Conservation (phyloP, 768 basidiomycete species). For the Termitomyces sp. region DNA sequence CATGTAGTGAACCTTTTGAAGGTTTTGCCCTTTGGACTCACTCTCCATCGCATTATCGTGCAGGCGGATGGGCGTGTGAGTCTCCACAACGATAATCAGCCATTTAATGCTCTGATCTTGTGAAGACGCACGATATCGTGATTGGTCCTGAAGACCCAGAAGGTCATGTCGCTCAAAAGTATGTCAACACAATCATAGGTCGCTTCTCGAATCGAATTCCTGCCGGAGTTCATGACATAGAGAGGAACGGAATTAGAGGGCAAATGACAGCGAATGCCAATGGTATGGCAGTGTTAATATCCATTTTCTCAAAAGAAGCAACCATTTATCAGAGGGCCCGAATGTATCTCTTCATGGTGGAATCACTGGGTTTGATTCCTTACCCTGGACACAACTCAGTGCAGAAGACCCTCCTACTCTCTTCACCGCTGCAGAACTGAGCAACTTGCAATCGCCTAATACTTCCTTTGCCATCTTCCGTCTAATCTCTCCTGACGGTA, state of each 20-base stretch:
- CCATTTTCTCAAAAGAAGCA: background rate
- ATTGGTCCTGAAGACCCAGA: conserved; percentile 66
- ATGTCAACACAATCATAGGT: conserved; percentile 71
- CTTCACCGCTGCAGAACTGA: conserved; percentile 54
- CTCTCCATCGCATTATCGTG: conserved; percentile 64
- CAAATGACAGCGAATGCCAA: conserved; percentile 43
- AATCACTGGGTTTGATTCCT: conserved; percentile 58
- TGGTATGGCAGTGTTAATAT: conserved; percentile 24
- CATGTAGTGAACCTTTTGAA: conserved; percentile 19
- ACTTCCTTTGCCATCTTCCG: conserved; percentile 50
- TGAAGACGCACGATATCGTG: conserved; percentile 72
- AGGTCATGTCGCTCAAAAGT: conserved; percentile 58
- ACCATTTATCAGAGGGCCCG: conserved; percentile 34
- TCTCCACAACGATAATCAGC: background rate
- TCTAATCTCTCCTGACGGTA: conserved; percentile 56
- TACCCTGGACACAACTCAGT: conserved; percentile 47
- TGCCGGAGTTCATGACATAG: conserved; percentile 47
- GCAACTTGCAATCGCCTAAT: conserved; percentile 31
- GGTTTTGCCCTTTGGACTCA: conserved; percentile 67
- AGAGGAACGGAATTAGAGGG: conserved; percentile 49
- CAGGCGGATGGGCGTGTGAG: conserved; percentile 62
- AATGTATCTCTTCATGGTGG: conserved; percentile 74
- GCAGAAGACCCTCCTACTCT: conserved; percentile 39
- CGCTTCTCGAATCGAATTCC: conserved; percentile 73
- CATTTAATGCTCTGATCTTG: background rate